Conservation (phyloP, 345 rosid species). For the Eucalyptus sp. region DNA sequence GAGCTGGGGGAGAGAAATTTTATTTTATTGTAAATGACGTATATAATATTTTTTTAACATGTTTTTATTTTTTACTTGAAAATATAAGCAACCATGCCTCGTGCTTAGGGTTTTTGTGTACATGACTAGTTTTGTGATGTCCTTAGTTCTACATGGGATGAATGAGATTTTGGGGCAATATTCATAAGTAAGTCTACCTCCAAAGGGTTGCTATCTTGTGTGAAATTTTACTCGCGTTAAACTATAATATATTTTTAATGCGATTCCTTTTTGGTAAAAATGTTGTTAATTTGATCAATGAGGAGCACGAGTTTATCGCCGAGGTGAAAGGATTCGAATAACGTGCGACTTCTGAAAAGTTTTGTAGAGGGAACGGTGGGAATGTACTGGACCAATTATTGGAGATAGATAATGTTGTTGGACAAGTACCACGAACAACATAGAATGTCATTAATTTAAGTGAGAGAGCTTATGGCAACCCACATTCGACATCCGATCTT, state of each 20-base stretch:
- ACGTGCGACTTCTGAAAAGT: not conserved
- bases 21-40: not conserved
- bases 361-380: not conserved
- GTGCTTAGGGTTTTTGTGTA: not conserved
- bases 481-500: not conserved
- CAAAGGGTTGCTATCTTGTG: not conserved
- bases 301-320: fast-evolving
- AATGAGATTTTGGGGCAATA: not conserved
- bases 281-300: not conserved
- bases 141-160: not conserved
- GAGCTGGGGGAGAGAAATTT: not conserved
- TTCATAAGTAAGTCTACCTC: not conserved
- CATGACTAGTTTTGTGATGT: not conserved
- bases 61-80: not conserved
- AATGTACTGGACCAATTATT: not conserved
- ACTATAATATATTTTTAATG: too few relatives aligned
- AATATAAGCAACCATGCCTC: not conserved
- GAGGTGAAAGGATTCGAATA: not conserved
- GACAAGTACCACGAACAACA: fast-evolving
- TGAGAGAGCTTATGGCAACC: not conserved
- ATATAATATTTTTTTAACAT: not conserved
- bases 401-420: not conserved
- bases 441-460: not conserved
- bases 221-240: not conserved
- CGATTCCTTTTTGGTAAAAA: fast-evolving